Conservation (phyloP, 768 basidiomycete genomes). For the Pleurotus giganteus region DNA sequence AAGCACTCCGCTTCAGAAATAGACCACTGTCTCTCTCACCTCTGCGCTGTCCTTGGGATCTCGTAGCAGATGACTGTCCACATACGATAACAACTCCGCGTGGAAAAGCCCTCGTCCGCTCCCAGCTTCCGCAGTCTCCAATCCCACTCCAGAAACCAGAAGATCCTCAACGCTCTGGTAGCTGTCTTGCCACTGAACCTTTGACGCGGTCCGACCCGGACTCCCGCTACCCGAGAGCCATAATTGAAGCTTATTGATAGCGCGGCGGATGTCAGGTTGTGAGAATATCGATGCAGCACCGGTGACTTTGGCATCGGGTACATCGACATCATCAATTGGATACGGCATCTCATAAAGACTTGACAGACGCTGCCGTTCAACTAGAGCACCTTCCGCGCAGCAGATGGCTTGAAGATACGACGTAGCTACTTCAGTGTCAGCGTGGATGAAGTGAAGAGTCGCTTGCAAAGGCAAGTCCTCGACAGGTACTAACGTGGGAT, state of each 20-base stretch:
- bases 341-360: conserved; percentile 42
- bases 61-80: conserved; percentile 49
- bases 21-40: conserved; percentile 30
- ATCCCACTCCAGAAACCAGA: conserved; percentile 4
- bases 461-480: conserved; percentile 75
- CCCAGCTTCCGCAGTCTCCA: neutral
- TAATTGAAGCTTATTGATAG: conserved; percentile 64
- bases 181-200: neutral
- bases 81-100: conserved; percentile 51
- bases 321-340: conserved; percentile 29
- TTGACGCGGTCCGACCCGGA: conserved; percentile 5
- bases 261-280: conserved; percentile 59
- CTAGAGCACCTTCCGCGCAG: conserved; percentile 48
- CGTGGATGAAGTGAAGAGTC: conserved; percentile 63
- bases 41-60: conserved; percentile 31
- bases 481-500: conserved; percentile 69
- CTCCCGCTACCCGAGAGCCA: conserved; percentile 26
- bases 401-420: conserved; percentile 72
- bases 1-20: neutral
- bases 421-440: conserved; percentile 48
- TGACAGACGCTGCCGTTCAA: conserved; percentile 40
- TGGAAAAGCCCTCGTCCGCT: conserved; percentile 17
- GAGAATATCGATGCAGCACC: conserved; percentile 18
- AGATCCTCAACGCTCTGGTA: neutral
- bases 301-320: conserved; percentile 24